A percentile compares a stretch with the other conserved stretches of the same genome.
These are phyloP conservation scores for Erigeron canadensis DNA, from an alignment of 129 eudicot genomes.

Conservation along the genomic window DNA sequence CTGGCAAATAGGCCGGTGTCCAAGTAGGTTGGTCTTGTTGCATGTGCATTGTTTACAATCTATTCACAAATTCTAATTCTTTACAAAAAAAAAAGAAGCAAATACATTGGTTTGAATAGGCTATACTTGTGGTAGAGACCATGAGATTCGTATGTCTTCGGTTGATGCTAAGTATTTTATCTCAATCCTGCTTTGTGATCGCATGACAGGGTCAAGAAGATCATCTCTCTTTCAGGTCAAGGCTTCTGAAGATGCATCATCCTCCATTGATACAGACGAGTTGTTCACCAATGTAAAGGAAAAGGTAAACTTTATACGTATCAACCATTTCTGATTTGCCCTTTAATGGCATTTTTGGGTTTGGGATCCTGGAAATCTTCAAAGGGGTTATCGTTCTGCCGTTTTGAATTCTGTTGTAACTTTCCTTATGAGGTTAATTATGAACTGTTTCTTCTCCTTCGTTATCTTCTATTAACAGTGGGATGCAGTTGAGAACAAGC, in stretches of 20 bases:
- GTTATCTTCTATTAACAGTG: slow-evolving; percentile 45
- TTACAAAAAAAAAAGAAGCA: background rate
- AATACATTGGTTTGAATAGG: background rate
- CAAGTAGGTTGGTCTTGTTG: too few species aligned
- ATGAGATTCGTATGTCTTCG: background rate
- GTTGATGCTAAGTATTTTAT: slow-evolving; percentile 5
- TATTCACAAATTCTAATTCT: too few species aligned
- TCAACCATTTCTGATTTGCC: background rate
- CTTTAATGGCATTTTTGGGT: background rate
- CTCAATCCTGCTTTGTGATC: slow-evolving; percentile 4
- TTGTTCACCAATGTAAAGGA: slow-evolving; percentile 62
- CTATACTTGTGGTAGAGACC: background rate
- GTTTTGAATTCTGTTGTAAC: background rate
- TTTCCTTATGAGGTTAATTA: background rate
- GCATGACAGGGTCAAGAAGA: slow-evolving; percentile 51
- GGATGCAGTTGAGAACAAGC: slow-evolving; percentile 96
- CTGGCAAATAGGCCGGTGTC: too few species aligned
- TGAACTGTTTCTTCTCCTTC: slow-evolving; percentile 12
- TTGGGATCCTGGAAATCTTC: background rate
- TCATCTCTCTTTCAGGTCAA: slow-evolving; percentile 52
- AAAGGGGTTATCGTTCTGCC: background rate
- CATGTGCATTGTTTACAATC: too few species aligned
- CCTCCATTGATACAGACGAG: slow-evolving; percentile 60
- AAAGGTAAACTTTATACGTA: slow-evolving; percentile 47
- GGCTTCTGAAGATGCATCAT: slow-evolving; percentile 77